Evolutionary conservation across 2,329 filamentous ascomycete genomes (phyloP).

Genomic region (Coniella vitis): DNA sequence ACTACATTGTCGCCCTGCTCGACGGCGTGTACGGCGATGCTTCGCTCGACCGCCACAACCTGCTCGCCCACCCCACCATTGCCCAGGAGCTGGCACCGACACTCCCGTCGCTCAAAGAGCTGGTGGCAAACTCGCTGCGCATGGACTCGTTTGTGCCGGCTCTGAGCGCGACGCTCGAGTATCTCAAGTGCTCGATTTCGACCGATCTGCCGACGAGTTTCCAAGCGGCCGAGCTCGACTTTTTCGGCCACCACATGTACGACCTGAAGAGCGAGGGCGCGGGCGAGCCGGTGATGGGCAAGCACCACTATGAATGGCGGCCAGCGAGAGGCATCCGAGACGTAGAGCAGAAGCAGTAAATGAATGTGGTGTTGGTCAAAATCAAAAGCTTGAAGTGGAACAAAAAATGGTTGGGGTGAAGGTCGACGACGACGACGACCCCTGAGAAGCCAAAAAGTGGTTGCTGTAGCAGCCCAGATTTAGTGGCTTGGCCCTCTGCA

Average conservation of each 20-base stretch:
- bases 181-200: slow-evolving; percentile 56
- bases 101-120: slow-evolving; percentile 45
- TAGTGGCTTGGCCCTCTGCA: too few relatives aligned
- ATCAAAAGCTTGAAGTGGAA: too few relatives aligned
- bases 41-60: slow-evolving; percentile 34
- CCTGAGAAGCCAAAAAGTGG: too few relatives aligned
- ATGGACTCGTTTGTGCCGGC: slow-evolving; percentile 55
- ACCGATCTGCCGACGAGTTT: slow-evolving; percentile 59
- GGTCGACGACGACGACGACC: too few relatives aligned
- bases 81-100: slow-evolving; percentile 45
- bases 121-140: slow-evolving; percentile 47
- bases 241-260: slow-evolving; percentile 62
- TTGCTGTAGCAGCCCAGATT: too few relatives aligned
- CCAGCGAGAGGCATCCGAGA: slow-evolving; percentile 25
- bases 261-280: slow-evolving; percentile 49
- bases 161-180: slow-evolving; percentile 57
- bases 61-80: slow-evolving; percentile 30
- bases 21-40: slow-evolving; percentile 34
- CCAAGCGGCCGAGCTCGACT: slow-evolving; percentile 65
- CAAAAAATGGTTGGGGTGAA: too few relatives aligned
- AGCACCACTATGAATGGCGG: slow-evolving; percentile 58
- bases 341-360: not conserved
- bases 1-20: slow-evolving; percentile 56
- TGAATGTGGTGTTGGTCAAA: not conserved
- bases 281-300: slow-evolving; percentile 46